These are phyloP conservation scores for Microbotryomycetes sp. DNA, from an alignment of 1,284 basidiomycete species.

Conservation along the genomic window DNA sequence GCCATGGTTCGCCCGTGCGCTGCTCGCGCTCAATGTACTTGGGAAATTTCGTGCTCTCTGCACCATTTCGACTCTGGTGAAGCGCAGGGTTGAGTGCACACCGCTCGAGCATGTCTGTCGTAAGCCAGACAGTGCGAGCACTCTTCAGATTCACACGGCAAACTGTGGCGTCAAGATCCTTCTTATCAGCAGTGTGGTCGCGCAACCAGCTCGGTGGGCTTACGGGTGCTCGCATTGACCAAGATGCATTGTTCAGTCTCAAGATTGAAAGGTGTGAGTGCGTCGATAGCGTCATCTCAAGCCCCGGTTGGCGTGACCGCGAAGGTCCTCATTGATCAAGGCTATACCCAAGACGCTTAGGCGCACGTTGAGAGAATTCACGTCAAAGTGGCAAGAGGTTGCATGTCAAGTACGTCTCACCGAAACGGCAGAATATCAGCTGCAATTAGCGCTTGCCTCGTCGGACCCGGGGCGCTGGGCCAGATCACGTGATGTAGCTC, in stretches of 20 bases:
- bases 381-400: no score
- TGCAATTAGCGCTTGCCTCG: no score
- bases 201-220: neutral
- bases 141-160: slow-evolving; percentile 2
- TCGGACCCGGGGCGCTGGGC: no score
- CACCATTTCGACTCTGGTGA: slow-evolving; percentile 29
- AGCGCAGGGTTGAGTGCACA: slow-evolving; percentile 2
- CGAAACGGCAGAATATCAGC: no score
- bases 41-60: slow-evolving; percentile 28
- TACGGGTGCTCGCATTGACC: slow-evolving; percentile 18
- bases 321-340: neutral
- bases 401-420: no score
- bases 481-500: no score
- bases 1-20: neutral
- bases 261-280: no score
- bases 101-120: slow-evolving; percentile 9
- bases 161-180: neutral
- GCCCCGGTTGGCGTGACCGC: neutral
- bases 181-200: no score
- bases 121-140: slow-evolving; percentile 28
- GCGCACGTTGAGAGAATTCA: no score
- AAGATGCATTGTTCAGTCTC: no score
- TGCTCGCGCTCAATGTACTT: slow-evolving; percentile 4
- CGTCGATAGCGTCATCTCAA: neutral
- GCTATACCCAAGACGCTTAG: no score